These are phyloP conservation scores for Eutrema heterophyllum DNA, from an alignment of 345 rosid genomes.

Conservation along the genomic window DNA sequence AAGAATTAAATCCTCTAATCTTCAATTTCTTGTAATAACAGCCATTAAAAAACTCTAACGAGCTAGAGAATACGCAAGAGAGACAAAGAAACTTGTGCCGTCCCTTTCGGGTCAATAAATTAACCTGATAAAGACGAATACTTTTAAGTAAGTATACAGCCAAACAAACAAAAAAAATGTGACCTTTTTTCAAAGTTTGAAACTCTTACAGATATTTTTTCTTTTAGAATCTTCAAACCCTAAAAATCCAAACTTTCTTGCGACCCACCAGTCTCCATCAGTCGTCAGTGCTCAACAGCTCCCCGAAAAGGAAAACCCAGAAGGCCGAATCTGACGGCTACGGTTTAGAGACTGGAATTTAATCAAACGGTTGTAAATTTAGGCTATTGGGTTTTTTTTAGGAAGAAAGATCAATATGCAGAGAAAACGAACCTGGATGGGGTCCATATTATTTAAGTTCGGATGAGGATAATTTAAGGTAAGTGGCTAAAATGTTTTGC, in stretches of 20 bases:
- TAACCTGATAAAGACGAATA: background rate
- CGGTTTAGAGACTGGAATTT: background rate
- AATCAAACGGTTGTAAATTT: background rate
- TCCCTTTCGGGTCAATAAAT: background rate
- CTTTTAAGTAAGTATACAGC: background rate
- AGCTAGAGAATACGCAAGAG: background rate
- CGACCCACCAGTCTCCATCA: constrained; percentile 26
- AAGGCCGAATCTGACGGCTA: background rate
- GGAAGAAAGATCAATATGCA: constrained; percentile 17
- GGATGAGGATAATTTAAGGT: constrained; percentile 1
- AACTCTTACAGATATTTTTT: background rate
- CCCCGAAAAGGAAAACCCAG: background rate
- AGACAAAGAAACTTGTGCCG: constrained; percentile 8
- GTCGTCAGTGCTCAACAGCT: background rate
- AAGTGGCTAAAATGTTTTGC: background rate
- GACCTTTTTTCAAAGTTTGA: background rate
- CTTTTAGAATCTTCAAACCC: constrained; percentile 13
- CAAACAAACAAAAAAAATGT: background rate
- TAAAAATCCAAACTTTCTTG: constrained; percentile 18
- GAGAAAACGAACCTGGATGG: background rate
- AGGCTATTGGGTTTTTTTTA: background rate
- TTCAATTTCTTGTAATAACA: background rate
- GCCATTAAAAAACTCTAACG: background rate
- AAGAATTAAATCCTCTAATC: background rate
- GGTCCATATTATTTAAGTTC: constrained; percentile 2